phyloP scores from a whole-genome alignment of 208 protist species.

The Leptomonas seymouri region DNA sequence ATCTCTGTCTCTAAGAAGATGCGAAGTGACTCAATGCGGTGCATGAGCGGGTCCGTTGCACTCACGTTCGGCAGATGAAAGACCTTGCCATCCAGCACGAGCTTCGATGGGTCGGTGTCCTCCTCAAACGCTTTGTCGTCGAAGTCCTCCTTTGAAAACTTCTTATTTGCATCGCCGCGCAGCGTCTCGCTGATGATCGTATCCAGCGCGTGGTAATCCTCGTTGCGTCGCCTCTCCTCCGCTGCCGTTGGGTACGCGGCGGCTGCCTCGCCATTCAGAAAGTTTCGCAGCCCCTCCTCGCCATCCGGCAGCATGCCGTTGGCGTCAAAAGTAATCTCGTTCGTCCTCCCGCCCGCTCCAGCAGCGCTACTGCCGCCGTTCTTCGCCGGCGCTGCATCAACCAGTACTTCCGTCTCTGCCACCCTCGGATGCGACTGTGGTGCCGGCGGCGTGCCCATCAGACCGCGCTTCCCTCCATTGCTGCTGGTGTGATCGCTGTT shows the following conservation, averaged over 20 bases:
- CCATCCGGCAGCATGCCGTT: conserved; percentile 44
- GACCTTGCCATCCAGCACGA: conserved; percentile 90
- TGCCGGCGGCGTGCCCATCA: background rate
- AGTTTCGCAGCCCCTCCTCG: conserved; percentile 58
- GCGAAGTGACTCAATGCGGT: conserved; percentile 91
- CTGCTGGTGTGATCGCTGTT: background rate
- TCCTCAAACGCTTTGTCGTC: conserved; percentile 60
- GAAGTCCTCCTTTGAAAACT: conserved; percentile 52
- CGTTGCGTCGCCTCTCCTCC: conserved; percentile 45
- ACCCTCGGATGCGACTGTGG: background rate
- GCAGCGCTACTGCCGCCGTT: background rate
- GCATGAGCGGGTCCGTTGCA: conserved; percentile 82
- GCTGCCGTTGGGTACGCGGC: conserved; percentile 28
- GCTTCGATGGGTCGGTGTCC: conserved; percentile 59
- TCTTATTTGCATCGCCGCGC: conserved; percentile 10
- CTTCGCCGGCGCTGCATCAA: conserved; percentile 3
- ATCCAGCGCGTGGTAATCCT: conserved; percentile 74
- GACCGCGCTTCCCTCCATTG: background rate
- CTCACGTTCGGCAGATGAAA: conserved; percentile 83
- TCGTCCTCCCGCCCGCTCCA: background rate
- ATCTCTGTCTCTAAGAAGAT: conserved; percentile 85
- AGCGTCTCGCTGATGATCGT: conserved; percentile 70
- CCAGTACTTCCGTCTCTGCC: background rate
- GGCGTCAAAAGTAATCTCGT: background rate
- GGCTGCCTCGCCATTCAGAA: conserved; percentile 66